Evolutionary conservation across 2,329 filamentous ascomycete genomes (phyloP), one percentile per base, ranked within the genome.

Genomic region (Clathrospora elynae): DNA sequence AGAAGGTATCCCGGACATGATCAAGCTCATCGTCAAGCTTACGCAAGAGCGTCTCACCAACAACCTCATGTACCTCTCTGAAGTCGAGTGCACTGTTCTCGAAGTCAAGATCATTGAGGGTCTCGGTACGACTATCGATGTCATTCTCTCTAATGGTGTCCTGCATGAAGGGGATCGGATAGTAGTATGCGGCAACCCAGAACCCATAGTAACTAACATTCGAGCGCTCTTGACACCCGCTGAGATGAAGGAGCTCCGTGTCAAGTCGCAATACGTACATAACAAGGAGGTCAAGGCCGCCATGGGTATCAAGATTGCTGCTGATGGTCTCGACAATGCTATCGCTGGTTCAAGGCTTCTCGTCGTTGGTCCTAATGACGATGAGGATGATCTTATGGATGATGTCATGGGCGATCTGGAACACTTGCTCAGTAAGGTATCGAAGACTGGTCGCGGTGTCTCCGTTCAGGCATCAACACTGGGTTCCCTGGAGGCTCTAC

Each of bases 71-170:
- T 99, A 99, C 71, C 82, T 99, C 43, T 93, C 91, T 20, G 93
- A 99, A 74, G 90, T 97, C 17, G 91, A 99, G 74, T 93, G 90
- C 71, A 99, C 93, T 6, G 92, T 99, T 35, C 85, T 99, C 28
- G 93, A 99, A 76, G 93, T 99, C 72, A 99, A 99, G 83, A 89
- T 95, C 34, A 96, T 99, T 51, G 93, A 99, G 72, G 95, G 93
- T 74, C 90, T 99, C 53, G 93, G 93, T 68, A 99, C 96, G 72
- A 99, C 93, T 31, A 97, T 99, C 61, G 93, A 99, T 69, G 92
- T 99, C 53, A 87, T 99, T 59, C 75, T 99, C 39, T 95, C 90
- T 45, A 99, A 99, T 75, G 93, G 93, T 83, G 86, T 96, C 46
- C 79, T 99, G 33, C 84, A 85, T 51, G 93, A 99, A 75, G 93